phyloP scores from a whole-genome alignment of 441 rosid species.

The Bruguiera hainesii region DNA sequence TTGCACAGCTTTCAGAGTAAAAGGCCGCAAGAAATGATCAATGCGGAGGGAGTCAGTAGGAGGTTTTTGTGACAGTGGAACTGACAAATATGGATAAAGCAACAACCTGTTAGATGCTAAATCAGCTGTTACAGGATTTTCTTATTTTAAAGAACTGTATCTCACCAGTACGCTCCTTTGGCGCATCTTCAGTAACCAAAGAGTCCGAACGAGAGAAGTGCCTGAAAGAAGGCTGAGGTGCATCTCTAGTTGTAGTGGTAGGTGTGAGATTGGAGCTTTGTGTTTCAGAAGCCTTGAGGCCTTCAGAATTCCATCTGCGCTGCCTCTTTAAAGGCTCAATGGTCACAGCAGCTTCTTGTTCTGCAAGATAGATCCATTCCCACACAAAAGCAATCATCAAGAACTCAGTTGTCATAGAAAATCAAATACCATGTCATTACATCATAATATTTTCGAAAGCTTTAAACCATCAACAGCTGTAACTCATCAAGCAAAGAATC shows the following conservation, averaged over 20 bases:
- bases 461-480: background rate
- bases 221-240: conserved; percentile 37
- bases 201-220: conserved; percentile 69
- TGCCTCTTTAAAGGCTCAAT: conserved; percentile 81
- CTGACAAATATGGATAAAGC: conserved; percentile 37
- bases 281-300: conserved; percentile 53
- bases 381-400: background rate
- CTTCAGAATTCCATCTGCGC: conserved; percentile 81
- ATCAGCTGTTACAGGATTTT: background rate
- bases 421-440: background rate
- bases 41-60: conserved; percentile 78
- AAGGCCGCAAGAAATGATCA: conserved; percentile 87
- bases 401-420: background rate
- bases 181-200: conserved; percentile 53
- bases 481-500: background rate
- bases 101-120: conserved; percentile 11
- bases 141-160: conserved; percentile 8
- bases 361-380: conserved; percentile 31
- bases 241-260: conserved; percentile 51
- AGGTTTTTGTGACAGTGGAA: conserved; percentile 77
- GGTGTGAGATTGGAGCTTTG: conserved; percentile 43
- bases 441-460: background rate
- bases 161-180: conserved; percentile 90
- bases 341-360: conserved; percentile 59
- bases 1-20: conserved; percentile 95